These are phyloP conservation scores for Fusarium staphyleae DNA, from an alignment of 2,329 filamentous ascomycete species.

Conservation along the genomic window DNA sequence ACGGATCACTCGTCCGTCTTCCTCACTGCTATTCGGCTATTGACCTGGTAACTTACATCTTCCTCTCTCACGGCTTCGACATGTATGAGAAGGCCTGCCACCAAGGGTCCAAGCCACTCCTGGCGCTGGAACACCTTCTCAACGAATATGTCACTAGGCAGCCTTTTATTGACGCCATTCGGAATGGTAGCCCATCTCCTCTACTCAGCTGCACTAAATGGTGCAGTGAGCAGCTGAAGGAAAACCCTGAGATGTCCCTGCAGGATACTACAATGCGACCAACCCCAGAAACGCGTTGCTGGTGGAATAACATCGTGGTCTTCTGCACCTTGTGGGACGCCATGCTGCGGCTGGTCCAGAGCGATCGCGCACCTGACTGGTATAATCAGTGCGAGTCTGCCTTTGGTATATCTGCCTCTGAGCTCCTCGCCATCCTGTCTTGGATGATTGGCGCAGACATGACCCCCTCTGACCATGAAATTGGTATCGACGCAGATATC, in stretches of 20 bases:
- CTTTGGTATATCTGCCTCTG: slow-evolving; percentile 36
- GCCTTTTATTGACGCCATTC: slow-evolving; percentile 19
- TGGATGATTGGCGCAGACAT: slow-evolving; percentile 37
- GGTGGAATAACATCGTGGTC: slow-evolving; percentile 35
- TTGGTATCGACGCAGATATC: slow-evolving; percentile 8
- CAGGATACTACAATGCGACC: slow-evolving; percentile 22
- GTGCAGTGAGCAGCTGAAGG: slow-evolving; percentile 32
- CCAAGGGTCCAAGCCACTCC: slow-evolving; percentile 13
- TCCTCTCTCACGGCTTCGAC: slow-evolving; percentile 32
- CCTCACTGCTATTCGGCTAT: slow-evolving; percentile 25
- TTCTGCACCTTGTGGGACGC: slow-evolving; percentile 38
- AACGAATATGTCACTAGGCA: slow-evolving; percentile 34
- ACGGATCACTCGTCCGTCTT: slow-evolving; percentile 16
- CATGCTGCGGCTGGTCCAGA: slow-evolving; percentile 24
- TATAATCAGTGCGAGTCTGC: slow-evolving; percentile 34
- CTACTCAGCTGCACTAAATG: slow-evolving; percentile 30
- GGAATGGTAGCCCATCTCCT: slow-evolving; percentile 8
- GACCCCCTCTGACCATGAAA: background rate
- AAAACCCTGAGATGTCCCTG: slow-evolving; percentile 19
- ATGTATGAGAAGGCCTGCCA: slow-evolving; percentile 24
- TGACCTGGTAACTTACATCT: slow-evolving; percentile 34
- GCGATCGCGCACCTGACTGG: slow-evolving; percentile 28
- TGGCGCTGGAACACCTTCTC: slow-evolving; percentile 22
- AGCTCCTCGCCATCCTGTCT: slow-evolving; percentile 37
- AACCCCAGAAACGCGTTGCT: slow-evolving; percentile 15